Conservation (phyloP, 805 yeast genomes). For the Ogataea pini region DNA sequence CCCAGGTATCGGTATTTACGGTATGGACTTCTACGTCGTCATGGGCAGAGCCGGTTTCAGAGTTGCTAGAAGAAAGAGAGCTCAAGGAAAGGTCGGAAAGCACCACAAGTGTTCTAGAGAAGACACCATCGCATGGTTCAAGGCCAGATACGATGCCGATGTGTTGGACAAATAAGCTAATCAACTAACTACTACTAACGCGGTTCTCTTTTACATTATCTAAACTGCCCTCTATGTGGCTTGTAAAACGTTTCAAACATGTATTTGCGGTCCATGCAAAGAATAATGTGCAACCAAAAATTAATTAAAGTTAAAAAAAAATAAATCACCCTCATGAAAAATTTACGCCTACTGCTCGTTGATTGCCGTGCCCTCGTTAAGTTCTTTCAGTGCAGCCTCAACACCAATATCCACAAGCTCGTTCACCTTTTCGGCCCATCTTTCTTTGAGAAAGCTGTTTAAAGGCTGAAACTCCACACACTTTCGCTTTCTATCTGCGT, state of each 20-base stretch:
- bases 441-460: constrained; percentile 43
- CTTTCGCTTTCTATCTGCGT: constrained; percentile 41
- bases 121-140: constrained; percentile 98
- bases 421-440: constrained; percentile 53
- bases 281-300: not conserved
- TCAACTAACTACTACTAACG: constrained; percentile 6
- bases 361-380: constrained; percentile 8
- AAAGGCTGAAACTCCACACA: constrained; percentile 48
- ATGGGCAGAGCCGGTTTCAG: constrained; percentile 99
- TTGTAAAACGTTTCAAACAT: no score
- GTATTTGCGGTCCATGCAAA: not conserved
- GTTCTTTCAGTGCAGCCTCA: constrained; percentile 31
- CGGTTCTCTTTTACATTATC: constrained; percentile 4
- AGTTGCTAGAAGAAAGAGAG: constrained; percentile 98
- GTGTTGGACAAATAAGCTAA: constrained; percentile 43
- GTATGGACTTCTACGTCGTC: constrained; percentile 99
- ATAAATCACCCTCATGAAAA: not conserved
- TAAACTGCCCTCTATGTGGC: not conserved
- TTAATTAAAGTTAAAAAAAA: no score
- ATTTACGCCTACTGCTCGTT: not conserved
- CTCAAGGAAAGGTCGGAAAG: constrained; percentile 85
- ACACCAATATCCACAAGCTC: constrained; percentile 41
- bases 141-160: constrained; percentile 99
- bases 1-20: constrained; percentile 99
- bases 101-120: constrained; percentile 88